Percentiles rank a stretch among this genome's conserved stretches.
These are phyloP conservation scores for Petunia secreta DNA, from an alignment of 257 asterid species.

Conservation along the genomic window DNA sequence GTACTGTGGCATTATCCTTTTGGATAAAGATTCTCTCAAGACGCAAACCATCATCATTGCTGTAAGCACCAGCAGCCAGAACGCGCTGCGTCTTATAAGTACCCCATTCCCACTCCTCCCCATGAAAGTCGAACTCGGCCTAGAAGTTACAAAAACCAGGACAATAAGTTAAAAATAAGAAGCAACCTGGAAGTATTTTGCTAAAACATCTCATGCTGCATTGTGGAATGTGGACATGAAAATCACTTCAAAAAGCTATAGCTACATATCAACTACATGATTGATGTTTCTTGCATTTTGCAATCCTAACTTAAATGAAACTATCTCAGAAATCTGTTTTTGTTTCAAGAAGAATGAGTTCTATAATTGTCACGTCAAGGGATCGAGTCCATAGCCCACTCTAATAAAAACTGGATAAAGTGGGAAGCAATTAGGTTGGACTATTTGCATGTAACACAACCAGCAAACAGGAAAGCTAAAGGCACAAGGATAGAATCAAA, in stretches of 20 bases:
- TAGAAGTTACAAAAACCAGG: slow-evolving; percentile 29
- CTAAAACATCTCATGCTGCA: not conserved
- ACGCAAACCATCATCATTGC: slow-evolving; percentile 95
- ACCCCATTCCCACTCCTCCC: slow-evolving; percentile 99
- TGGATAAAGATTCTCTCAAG: slow-evolving; percentile 95
- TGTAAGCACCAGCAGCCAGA: slow-evolving; percentile 94
- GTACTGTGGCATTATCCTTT: slow-evolving; percentile 95
- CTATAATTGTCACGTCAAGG: slow-evolving; percentile 3
- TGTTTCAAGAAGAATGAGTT: not conserved
- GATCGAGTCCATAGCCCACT: not conserved
- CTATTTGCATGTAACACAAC: not conserved
- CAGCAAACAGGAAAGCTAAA: not conserved
- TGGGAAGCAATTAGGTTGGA: slow-evolving; percentile 12
- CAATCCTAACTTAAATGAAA: slow-evolving; percentile 1
- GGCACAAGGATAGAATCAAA: not conserved
- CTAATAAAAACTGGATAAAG: not conserved
- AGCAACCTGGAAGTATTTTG: slow-evolving; percentile 6
- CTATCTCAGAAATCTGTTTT: not conserved
- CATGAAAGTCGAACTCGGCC: slow-evolving; percentile 98
- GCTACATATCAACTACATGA: slow-evolving; percentile 15
- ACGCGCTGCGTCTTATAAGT: slow-evolving; percentile 90
- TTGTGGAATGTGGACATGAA: not conserved
- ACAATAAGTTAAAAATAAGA: slow-evolving; percentile 16
- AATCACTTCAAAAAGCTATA: slow-evolving; percentile 7
- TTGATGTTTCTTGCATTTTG: not conserved